These are phyloP conservation scores for Citrus reticulata DNA, from an alignment of 345 rosid genomes.

Conservation along the genomic window DNA sequence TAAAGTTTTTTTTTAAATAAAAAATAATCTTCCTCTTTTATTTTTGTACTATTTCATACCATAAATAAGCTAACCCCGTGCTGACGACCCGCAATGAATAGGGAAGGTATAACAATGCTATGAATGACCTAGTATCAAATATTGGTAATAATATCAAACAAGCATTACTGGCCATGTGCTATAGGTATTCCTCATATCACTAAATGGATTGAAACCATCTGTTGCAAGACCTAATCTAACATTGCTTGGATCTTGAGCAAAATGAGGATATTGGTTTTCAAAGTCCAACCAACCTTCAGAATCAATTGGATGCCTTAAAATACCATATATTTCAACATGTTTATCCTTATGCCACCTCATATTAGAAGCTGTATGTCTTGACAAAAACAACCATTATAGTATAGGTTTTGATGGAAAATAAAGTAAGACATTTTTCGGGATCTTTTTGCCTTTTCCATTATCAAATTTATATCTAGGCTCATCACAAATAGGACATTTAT, in stretches of 20 bases:
- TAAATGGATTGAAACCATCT: conserved; percentile 3
- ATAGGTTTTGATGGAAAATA: conserved; percentile 6
- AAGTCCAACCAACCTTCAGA: too few relatives aligned
- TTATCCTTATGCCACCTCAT: conserved; percentile 15
- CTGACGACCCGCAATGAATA: too few relatives aligned
- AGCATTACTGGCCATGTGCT: conserved; percentile 1
- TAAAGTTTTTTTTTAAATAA: too few relatives aligned
- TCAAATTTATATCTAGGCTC: neutral
- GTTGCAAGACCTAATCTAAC: neutral
- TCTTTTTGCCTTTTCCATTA: neutral
- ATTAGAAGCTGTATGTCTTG: neutral
- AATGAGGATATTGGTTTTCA: neutral
- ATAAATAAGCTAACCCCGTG: too few relatives aligned
- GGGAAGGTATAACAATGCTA: too few relatives aligned
- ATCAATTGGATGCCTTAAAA: neutral
- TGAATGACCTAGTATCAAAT: too few relatives aligned
- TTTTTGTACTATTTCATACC: too few relatives aligned
- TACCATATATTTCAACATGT: neutral
- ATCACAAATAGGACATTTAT: neutral
- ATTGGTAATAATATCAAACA: neutral
- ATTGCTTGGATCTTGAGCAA: neutral
- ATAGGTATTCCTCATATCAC: neutral
- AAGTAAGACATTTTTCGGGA: neutral
- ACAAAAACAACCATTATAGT: conserved; percentile 1
- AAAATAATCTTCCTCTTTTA: too few relatives aligned